These are phyloP conservation scores for Phytophthora brassicae DNA, from an alignment of 352 stramenopile species.

Conservation along the genomic window DNA sequence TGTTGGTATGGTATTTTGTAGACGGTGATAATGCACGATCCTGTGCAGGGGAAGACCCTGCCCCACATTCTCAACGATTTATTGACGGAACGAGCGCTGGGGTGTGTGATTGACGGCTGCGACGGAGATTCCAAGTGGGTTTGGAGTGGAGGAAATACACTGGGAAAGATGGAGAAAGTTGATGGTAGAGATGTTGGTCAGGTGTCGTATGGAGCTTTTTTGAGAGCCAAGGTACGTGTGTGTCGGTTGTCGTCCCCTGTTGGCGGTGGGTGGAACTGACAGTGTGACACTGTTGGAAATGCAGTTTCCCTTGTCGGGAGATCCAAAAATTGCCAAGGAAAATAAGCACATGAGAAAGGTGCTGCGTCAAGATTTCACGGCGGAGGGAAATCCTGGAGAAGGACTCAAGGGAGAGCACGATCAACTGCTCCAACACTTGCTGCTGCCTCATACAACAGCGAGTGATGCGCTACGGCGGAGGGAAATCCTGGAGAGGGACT, in stretches of 20 bases:
- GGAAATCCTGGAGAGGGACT: slow-evolving; percentile 56
- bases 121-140: slow-evolving; percentile 38
- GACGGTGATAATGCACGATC: slow-evolving; percentile 86
- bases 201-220: slow-evolving; percentile 65
- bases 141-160: slow-evolving; percentile 43
- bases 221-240: slow-evolving; percentile 52
- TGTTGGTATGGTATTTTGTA: too few species aligned
- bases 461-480: slow-evolving; percentile 8
- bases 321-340: slow-evolving; percentile 43
- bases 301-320: slow-evolving; percentile 59
- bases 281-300: slow-evolving; percentile 3
- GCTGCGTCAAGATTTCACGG: slow-evolving; percentile 67
- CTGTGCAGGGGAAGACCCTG: slow-evolving; percentile 77
- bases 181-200: slow-evolving; percentile 3
- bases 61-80: slow-evolving; percentile 75
- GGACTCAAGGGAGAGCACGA: slow-evolving; percentile 43
- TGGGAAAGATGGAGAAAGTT: slow-evolving; percentile 6
- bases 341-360: slow-evolving; percentile 71
- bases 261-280: background rate
- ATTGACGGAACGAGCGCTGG: slow-evolving; percentile 59
- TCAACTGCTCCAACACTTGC: slow-evolving; percentile 49
- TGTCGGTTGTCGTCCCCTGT: background rate
- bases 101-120: slow-evolving; percentile 17
- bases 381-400: slow-evolving; percentile 47
- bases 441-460: slow-evolving; percentile 32